Evolutionary conservation across 805 yeast genomes (phyloP).

Genomic region (Candida corydali): DNA sequence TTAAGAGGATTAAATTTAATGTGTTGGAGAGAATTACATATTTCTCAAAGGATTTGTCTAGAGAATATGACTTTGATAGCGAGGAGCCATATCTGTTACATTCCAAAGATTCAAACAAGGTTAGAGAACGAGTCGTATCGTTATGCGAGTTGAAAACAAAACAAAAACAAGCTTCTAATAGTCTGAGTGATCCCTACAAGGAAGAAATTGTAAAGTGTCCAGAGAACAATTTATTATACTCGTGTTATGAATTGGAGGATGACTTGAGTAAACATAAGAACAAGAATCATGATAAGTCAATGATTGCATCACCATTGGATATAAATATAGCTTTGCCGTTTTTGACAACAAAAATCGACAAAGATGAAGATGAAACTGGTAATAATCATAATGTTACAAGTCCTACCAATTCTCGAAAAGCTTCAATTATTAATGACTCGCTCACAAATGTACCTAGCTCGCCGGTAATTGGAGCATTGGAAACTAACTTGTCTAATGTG

Average conservation of each 20-base stretch:
- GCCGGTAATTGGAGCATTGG: slow-evolving; percentile 36
- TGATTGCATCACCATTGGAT: slow-evolving; percentile 41
- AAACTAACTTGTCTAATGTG: slow-evolving; percentile 32
- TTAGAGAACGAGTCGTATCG: slow-evolving; percentile 52
- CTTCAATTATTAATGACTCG: slow-evolving; percentile 18
- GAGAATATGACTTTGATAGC: slow-evolving; percentile 37
- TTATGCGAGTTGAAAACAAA: slow-evolving; percentile 63
- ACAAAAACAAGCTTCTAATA: slow-evolving; percentile 25
- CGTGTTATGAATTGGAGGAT: slow-evolving; percentile 42
- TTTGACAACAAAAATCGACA: slow-evolving; percentile 35
- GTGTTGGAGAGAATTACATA: slow-evolving; percentile 65
- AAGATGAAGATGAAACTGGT: slow-evolving; percentile 14
- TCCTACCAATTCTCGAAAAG: slow-evolving; percentile 21
- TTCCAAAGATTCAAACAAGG: slow-evolving; percentile 13
- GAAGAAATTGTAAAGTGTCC: slow-evolving; percentile 59
- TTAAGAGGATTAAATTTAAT: slow-evolving; percentile 63
- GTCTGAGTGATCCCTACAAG: slow-evolving; percentile 40
- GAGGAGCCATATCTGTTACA: slow-evolving; percentile 24
- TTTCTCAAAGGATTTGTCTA: slow-evolving; percentile 49
- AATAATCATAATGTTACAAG: background rate
- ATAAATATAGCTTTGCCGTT: slow-evolving; percentile 42
- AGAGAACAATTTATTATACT: slow-evolving; percentile 58
- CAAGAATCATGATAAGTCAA: slow-evolving; percentile 12
- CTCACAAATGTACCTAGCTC: slow-evolving; percentile 18
- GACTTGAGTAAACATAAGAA: slow-evolving; percentile 4